Conservation (phyloP, 2,329 filamentous ascomycete species). For the Fusarium drepaniforme region DNA sequence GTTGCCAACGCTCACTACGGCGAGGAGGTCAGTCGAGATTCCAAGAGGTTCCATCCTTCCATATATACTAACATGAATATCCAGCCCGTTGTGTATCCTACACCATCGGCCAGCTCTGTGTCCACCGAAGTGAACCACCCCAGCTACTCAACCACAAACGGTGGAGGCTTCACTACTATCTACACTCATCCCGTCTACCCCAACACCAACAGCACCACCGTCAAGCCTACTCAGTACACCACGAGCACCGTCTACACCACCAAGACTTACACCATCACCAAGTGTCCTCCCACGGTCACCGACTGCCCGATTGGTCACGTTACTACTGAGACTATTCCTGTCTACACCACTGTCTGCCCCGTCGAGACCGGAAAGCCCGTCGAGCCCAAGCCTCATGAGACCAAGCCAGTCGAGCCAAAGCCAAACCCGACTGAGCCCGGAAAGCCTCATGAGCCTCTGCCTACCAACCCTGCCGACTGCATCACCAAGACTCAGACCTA, state of each 20-base stretch:
- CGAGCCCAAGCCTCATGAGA: slow-evolving; percentile 23
- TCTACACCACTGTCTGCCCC: slow-evolving; percentile 40
- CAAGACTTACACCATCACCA: slow-evolving; percentile 38
- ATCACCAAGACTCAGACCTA: slow-evolving; percentile 44
- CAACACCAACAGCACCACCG: slow-evolving; percentile 28
- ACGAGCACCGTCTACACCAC: slow-evolving; percentile 38
- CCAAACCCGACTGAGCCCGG: slow-evolving; percentile 20
- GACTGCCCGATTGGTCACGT: slow-evolving; percentile 37
- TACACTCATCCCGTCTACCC: slow-evolving; percentile 34
- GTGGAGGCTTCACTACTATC: slow-evolving; percentile 36
- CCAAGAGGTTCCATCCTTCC: not conserved
- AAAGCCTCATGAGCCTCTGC: slow-evolving; percentile 32
- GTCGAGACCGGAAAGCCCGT: slow-evolving; percentile 26
- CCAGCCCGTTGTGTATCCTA: slow-evolving; percentile 58
- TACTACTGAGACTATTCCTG: slow-evolving; percentile 38
- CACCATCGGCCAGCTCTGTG: slow-evolving; percentile 40
- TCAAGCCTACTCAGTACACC: slow-evolving; percentile 27
- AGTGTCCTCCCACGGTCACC: slow-evolving; percentile 32
- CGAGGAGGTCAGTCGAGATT: slow-evolving; percentile 40
- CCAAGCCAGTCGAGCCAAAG: slow-evolving; percentile 27
- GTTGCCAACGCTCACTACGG: slow-evolving; percentile 55
- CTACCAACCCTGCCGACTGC: slow-evolving; percentile 36
- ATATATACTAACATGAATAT: slow-evolving; percentile 21
- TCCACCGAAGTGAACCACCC: slow-evolving; percentile 51
- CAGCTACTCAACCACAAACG: slow-evolving; percentile 36